Conservation (phyloP, 2,329 filamentous ascomycete genomes). For the Raffaelea arxii region DNA sequence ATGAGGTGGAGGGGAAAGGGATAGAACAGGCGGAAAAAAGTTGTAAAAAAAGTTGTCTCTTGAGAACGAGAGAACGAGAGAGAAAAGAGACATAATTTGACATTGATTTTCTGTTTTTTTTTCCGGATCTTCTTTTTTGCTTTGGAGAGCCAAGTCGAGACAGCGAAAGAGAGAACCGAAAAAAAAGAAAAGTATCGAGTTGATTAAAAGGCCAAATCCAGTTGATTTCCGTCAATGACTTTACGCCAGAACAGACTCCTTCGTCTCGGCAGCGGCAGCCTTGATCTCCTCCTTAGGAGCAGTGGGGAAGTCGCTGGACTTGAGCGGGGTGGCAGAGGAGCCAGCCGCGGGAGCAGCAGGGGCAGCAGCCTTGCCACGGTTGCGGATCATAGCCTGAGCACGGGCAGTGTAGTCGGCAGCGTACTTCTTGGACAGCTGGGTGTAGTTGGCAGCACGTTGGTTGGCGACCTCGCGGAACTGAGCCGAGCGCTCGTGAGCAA, state of each 20-base stretch:
- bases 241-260: slow-evolving; percentile 16
- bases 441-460: slow-evolving; percentile 55
- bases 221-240: too few species aligned
- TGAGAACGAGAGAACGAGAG: too few species aligned
- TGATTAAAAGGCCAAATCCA: too few species aligned
- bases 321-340: slow-evolving; percentile 1
- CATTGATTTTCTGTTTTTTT: too few species aligned
- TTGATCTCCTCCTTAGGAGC: slow-evolving; percentile 35
- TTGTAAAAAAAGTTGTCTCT: not conserved
- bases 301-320: not conserved
- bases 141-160: too few species aligned
- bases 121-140: too few species aligned
- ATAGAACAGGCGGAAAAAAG: not conserved
- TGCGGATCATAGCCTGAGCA: slow-evolving; percentile 53
- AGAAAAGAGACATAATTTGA: slow-evolving; percentile 1
- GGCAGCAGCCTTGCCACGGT: slow-evolving; percentile 30
- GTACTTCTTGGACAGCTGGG: slow-evolving; percentile 56
- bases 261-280: slow-evolving; percentile 23
- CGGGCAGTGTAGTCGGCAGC: slow-evolving; percentile 59
- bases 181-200: too few species aligned
- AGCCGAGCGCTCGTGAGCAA: slow-evolving; percentile 52
- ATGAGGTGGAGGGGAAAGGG: too few species aligned
- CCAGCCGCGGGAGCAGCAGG: slow-evolving; percentile 22
- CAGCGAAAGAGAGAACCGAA: too few species aligned
- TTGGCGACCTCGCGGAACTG: slow-evolving; percentile 52